Evolutionary conservation across 108 stramenopile genomes (phyloP), one percentile per base, ranked within the genome.

Genomic region (Skeletonema potamos): DNA sequence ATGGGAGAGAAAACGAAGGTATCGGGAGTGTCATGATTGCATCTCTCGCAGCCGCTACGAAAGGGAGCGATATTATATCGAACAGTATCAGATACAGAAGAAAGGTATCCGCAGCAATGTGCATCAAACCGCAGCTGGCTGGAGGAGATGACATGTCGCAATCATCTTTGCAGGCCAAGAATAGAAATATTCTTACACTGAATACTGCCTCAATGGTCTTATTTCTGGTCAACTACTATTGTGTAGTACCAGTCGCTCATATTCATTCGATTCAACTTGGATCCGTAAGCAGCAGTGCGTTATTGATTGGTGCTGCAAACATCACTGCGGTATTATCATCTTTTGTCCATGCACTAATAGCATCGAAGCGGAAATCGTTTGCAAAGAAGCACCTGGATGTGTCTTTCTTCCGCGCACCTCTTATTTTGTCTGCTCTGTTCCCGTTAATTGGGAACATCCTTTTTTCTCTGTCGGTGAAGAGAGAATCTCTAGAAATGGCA

Each of bases 151-250:
- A 46, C 9, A 59, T 10, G 26, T 12, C 24, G 13, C 29, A 64
- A 15, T n/a, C 64, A 70, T 48, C 36, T 10, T 15, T 1, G 24
- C 34, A 27, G 27, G 41, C 51, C 12, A 56, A 59, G 54, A 33
- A 62, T 34, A 26, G 58, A 26, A 58, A 62, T 27, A 67, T 79
- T 13, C 60, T 79, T 11, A 43, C 58, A 24, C 66, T 79, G n/a
- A 79, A 79, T 37, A 18, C 66, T 10, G 36, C 44, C 12, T 79
- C 77, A 12, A 67, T 72, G 70, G 32, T 79, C n/a, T 62, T 79
- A 43, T 72, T 39, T 56, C 48, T 66, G 70, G 70, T 72, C 58
- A 81, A 81, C 55, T 81, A 81, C 58, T 81, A 72, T 32, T 22
- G 51, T 22, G 44, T 76, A 15, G 60, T 76, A 12, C 80, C 80